These are phyloP conservation scores for Ceratocystis albifundus DNA, from an alignment of 2,329 filamentous ascomycete genomes.

Conservation along the genomic window DNA sequence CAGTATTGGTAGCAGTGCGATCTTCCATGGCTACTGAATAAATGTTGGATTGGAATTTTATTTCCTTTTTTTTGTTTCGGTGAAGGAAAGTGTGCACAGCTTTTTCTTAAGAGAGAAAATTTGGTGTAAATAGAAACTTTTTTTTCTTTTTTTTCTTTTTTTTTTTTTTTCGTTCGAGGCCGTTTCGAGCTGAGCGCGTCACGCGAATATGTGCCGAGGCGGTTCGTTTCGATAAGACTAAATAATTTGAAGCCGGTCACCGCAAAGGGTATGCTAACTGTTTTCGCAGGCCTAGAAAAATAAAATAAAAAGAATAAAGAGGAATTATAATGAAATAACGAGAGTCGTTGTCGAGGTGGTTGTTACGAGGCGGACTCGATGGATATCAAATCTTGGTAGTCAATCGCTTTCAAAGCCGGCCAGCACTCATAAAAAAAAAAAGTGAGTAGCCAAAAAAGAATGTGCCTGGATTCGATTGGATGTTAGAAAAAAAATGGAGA, in stretches of 20 bases:
- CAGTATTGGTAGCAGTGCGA: conserved; percentile 16
- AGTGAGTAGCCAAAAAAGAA: background rate
- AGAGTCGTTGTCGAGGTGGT: background rate
- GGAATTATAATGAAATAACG: background rate
- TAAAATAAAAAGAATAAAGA: background rate
- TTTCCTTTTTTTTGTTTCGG: background rate
- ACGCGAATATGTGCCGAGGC: background rate
- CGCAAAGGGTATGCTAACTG: background rate
- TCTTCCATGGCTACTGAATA: conserved; percentile 18
- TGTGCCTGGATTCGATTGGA: conserved; percentile 1
- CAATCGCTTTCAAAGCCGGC: background rate
- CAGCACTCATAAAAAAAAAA: conserved; percentile 3
- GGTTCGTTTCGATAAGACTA: background rate
- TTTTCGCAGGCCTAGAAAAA: background rate
- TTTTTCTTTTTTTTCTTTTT: background rate
- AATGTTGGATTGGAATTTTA: background rate
- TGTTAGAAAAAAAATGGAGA: conserved; percentile 1
- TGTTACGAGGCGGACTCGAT: background rate
- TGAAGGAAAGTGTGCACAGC: background rate
- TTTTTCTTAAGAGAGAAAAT: background rate
- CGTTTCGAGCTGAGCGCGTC: background rate
- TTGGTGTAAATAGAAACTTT: background rate
- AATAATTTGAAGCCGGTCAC: conserved; percentile 3
- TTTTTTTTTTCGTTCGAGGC: background rate
- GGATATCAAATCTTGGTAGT: background rate